Base-by-base conservation (phyloP, 192 early-diverging fungal genomes). In the Coemansia sp. region DNA sequence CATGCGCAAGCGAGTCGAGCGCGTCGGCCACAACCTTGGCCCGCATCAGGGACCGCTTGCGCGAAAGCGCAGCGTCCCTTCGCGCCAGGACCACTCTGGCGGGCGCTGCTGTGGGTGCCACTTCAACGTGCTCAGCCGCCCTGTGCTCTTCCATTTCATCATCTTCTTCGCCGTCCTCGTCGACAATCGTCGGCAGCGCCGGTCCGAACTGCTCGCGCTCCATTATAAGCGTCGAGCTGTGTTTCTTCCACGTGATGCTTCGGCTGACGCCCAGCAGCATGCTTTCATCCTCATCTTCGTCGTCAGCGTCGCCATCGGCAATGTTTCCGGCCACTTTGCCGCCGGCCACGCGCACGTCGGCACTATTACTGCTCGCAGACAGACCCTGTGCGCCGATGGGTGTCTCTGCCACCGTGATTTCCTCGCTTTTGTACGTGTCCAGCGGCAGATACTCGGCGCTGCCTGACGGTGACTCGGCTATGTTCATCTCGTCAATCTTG, bases 401-500 rank as follows among this genome's bases (percentile, higher is more conserved):
- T 25, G 23, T 42, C 19, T 35, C 31, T 19, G 23, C 28, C 6
- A 55, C 30, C 22, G 45, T 51, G 16, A 21, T 56, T 14, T 56
- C 52, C 16, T 56, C 58, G 40, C 35, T 33, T 49, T 38, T 55
- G 56, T 69, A 69, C 1, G 43, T 54, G 47, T 68, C 76, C 2
- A 79, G 31, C 24, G 76, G 69, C 23, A 79, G 66, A 28, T 79
- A 79, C 63, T 79, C 76, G 28, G 62, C 69, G 56, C 69, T 72
- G 22, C 62, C 66, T 4, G 76, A 59, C 19, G 60, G 69, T 51
- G 66, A 66, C 28, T 62, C 60, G 23, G 49, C 42, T 49, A 69
- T 18, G 21, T 69, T 54, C 76, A 72, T 68, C 53, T 71, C 62
- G 19, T 78, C 76, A 29, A 78, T 68, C 19, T 58, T 60, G 54